These are phyloP conservation scores for Aureobasidium namibiae DNA, from an alignment of 2,329 filamentous ascomycete species.

Conservation along the genomic window DNA sequence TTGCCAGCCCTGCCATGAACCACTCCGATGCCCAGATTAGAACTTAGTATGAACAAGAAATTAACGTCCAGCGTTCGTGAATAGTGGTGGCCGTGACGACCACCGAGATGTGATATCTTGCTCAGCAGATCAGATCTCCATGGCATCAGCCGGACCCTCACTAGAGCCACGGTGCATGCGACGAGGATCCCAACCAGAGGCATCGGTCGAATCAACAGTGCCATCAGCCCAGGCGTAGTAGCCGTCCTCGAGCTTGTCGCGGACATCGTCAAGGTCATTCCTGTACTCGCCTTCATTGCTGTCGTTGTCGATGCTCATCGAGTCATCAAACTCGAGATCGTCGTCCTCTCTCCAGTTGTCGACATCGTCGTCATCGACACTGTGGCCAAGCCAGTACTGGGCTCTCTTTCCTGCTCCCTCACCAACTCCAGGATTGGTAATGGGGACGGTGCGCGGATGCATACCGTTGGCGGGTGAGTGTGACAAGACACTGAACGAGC, in stretches of 20 bases:
- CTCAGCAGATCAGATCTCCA: slow-evolving; percentile 16
- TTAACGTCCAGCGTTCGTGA: slow-evolving; percentile 6
- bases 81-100: not conserved
- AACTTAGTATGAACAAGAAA: slow-evolving; percentile 9
- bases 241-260: slow-evolving; percentile 26
- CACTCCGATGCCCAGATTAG: not conserved
- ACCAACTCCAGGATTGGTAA: slow-evolving; percentile 34
- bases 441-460: slow-evolving; percentile 35
- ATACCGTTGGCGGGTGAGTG: slow-evolving; percentile 47
- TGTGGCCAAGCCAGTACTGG: slow-evolving; percentile 76
- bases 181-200: slow-evolving; percentile 14
- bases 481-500: slow-evolving; percentile 72
- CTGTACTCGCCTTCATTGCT: slow-evolving; percentile 26
- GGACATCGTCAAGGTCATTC: slow-evolving; percentile 26
- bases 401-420: slow-evolving; percentile 69
- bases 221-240: slow-evolving; percentile 18
- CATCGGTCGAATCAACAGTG: slow-evolving; percentile 20
- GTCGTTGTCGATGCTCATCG: slow-evolving; percentile 17
- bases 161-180: slow-evolving; percentile 14
- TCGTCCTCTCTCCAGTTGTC: slow-evolving; percentile 21
- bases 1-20: not conserved
- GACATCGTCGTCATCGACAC: slow-evolving; percentile 14
- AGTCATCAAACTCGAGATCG: slow-evolving; percentile 23
- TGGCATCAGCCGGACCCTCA: slow-evolving; percentile 16
- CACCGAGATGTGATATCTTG: not conserved